These are phyloP conservation scores for Xylariaceae sp. DNA, from an alignment of 2,329 filamentous ascomycete species.

Conservation along the genomic window DNA sequence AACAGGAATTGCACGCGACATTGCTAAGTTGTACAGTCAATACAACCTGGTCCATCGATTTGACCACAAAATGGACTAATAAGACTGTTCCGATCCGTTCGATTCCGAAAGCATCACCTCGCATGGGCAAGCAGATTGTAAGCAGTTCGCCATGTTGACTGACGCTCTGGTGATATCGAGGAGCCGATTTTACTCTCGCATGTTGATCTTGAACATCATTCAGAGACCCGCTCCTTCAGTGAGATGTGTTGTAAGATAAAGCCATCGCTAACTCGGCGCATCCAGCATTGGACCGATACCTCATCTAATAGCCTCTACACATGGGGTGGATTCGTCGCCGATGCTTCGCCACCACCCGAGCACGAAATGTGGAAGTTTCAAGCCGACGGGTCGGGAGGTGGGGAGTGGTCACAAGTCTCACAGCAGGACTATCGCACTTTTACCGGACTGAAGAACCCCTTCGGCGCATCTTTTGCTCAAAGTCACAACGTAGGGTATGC, in stretches of 20 bases:
- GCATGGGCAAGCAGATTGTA: conserved; percentile 28
- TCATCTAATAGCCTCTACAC: conserved; percentile 31
- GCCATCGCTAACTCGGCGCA: too few species aligned
- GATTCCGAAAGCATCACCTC: conserved; percentile 30
- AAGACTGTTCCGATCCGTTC: conserved; percentile 29
- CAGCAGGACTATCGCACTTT: conserved; percentile 33
- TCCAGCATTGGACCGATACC: conserved; percentile 31
- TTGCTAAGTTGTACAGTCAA: conserved; percentile 26
- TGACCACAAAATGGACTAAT: conserved; percentile 36
- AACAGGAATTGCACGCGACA: background rate
- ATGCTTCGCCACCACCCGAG: conserved; percentile 22
- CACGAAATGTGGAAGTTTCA: conserved; percentile 34
- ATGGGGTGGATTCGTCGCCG: conserved; percentile 33
- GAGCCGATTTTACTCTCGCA: too few species aligned
- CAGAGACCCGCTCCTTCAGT: too few species aligned
- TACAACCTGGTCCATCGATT: conserved; percentile 34
- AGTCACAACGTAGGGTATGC: conserved; percentile 29
- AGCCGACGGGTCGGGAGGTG: conserved; percentile 32
- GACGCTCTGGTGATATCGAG: too few species aligned
- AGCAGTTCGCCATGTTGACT: too few species aligned
- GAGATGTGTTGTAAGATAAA: too few species aligned
- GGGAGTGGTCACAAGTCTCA: conserved; percentile 30
- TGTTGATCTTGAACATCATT: too few species aligned
- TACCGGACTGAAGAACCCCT: conserved; percentile 35
- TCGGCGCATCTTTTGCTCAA: conserved; percentile 28